Conservation (phyloP, 371 early-diverging fungal species). For the Mucor racemosus region DNA sequence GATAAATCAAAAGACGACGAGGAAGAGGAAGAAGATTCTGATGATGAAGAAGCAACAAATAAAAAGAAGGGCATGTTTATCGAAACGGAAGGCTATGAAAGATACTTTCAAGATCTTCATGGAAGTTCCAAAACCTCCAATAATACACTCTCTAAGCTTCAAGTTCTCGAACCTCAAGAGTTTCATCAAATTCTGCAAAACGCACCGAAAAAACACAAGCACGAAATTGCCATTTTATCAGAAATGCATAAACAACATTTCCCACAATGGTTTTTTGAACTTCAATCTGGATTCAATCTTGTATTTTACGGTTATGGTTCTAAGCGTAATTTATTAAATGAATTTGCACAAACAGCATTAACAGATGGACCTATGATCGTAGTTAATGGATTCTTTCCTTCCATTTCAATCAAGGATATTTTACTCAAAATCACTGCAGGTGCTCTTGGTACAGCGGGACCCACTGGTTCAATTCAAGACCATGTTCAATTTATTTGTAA, state of each 20-base stretch:
- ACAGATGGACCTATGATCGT: conserved; percentile 72
- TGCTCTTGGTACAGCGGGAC: conserved; percentile 36
- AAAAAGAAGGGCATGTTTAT: conserved; percentile 37
- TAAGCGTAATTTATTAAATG: conserved; percentile 75
- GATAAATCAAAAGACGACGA: conserved; percentile 32
- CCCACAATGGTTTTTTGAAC: conserved; percentile 85
- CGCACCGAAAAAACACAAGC: conserved; percentile 62
- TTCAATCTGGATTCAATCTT: conserved; percentile 77
- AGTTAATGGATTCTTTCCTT: conserved; percentile 86
- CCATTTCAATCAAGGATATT: conserved; percentile 75
- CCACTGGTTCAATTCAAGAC: conserved; percentile 62
- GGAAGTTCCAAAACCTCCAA: conserved; percentile 75
- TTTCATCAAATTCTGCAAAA: conserved; percentile 56
- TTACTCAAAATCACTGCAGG: conserved; percentile 63
- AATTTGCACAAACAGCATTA: conserved; percentile 66
- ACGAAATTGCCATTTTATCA: conserved; percentile 59
- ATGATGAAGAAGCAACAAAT: conserved; percentile 29
- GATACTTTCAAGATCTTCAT: conserved; percentile 76
- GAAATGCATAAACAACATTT: conserved; percentile 69
- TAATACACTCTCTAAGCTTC: conserved; percentile 81
- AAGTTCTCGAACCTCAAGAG: conserved; percentile 68
- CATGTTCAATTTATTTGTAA: conserved; percentile 65
- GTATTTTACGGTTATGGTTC: conserved; percentile 92
- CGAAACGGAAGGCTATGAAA: conserved; percentile 62
- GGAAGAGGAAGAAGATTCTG: conserved; percentile 38